Conservation (phyloP, 306 rosid species). For the Gillenia trifoliata region DNA sequence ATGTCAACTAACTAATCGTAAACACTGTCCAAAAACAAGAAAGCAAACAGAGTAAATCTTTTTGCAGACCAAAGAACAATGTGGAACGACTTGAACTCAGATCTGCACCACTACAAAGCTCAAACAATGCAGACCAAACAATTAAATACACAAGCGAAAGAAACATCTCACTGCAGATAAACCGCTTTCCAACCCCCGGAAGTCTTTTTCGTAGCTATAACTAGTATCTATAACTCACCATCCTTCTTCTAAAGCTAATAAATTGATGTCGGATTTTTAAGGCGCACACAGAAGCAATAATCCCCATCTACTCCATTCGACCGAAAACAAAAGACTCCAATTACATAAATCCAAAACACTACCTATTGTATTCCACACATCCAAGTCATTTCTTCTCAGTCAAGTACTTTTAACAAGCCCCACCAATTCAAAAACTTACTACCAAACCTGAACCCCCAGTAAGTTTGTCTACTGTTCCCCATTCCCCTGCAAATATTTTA, state of each 20-base stretch:
- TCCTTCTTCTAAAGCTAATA: background rate
- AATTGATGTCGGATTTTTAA: background rate
- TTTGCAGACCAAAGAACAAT: background rate
- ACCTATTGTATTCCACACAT: conserved; percentile 19
- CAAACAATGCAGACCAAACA: background rate
- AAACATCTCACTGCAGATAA: conserved; percentile 7
- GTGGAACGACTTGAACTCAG: background rate
- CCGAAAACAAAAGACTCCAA: conserved; percentile 21
- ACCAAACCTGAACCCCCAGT: conserved; percentile 16
- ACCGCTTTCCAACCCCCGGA: background rate
- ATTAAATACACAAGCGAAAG: background rate
- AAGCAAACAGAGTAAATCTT: background rate
- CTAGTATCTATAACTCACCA: background rate
- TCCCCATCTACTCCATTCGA: conserved; percentile 4
- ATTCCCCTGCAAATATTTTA: conserved; percentile 24
- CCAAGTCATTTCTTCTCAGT: conserved; percentile 29
- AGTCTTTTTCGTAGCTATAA: background rate
- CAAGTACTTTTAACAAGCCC: conserved; percentile 24
- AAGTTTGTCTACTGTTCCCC: conserved; percentile 20
- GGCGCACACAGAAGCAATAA: background rate
- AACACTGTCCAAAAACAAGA: background rate
- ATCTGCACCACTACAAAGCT: conserved; percentile 12
- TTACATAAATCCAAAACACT: conserved; percentile 22
- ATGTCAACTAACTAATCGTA: background rate
- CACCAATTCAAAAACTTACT: conserved; percentile 23